phyloP scores from a whole-genome alignment of 1,284 basidiomycete genomes.

The Austropuccinia psidii region DNA sequence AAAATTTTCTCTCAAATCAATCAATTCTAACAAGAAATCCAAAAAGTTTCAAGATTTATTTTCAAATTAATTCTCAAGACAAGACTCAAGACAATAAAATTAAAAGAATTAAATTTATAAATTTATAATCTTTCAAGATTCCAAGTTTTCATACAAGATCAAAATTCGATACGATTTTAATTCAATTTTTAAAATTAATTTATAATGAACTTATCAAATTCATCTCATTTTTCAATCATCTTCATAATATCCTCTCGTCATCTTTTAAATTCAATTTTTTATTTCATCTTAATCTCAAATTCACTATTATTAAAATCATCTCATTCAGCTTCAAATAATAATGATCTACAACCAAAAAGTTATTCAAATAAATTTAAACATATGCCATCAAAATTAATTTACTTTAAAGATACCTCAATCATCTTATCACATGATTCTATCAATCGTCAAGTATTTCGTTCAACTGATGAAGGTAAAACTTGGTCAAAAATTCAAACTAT shows the following conservation, averaged over 20 bases:
- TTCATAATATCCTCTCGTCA: neutral
- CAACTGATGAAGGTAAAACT: conserved; percentile 77
- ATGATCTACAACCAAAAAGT: neutral
- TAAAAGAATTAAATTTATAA: too few species aligned
- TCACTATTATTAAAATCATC: neutral
- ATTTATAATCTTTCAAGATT: too few species aligned
- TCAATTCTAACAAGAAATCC: too few species aligned
- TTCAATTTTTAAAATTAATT: too few species aligned
- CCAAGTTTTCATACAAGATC: too few species aligned
- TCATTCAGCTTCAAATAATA: neutral
- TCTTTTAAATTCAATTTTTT: neutral
- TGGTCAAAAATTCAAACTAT: conserved; percentile 64
- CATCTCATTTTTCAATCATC: neutral
- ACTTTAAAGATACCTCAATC: conserved; percentile 52
- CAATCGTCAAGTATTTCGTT: conserved; percentile 64
- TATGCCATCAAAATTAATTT: conserved; percentile 51
- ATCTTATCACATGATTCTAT: conserved; percentile 73
- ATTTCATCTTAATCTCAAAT: neutral
- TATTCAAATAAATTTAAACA: conserved; percentile 36
- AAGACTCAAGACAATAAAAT: too few species aligned
- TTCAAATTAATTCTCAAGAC: too few species aligned
- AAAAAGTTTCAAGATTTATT: too few species aligned
- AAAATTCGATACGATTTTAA: too few species aligned
- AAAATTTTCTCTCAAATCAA: too few species aligned
- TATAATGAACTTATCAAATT: neutral